phyloP scores from a whole-genome alignment of 345 rosid species.

The Eucalyptus erythrocorys region DNA sequence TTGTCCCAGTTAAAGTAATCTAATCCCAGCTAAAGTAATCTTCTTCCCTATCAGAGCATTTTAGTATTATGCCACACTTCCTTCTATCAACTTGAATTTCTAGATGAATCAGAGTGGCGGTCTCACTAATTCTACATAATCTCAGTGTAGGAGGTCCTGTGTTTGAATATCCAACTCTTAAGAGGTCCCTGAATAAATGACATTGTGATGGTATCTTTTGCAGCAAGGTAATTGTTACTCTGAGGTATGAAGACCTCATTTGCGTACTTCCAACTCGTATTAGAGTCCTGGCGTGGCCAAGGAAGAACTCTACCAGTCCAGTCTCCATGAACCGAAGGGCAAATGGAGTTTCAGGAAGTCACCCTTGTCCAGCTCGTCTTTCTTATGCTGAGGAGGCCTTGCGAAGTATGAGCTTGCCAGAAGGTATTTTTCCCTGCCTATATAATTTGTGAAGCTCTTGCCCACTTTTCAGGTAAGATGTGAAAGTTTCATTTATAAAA shows the following conservation, averaged over 20 bases:
- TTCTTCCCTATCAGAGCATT: neutral
- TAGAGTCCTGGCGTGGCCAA: slow-evolving; percentile 79
- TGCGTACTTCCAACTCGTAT: slow-evolving; percentile 71
- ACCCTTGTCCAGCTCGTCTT: slow-evolving; percentile 44
- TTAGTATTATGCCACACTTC: neutral
- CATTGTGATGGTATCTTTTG: slow-evolving; percentile 4
- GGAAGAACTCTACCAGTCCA: slow-evolving; percentile 29
- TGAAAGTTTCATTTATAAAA: neutral
- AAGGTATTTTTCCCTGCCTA: slow-evolving; percentile 33
- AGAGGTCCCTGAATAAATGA: neutral
- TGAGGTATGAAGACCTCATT: slow-evolving; percentile 72
- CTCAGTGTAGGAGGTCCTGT: neutral
- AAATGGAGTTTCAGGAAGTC: slow-evolving; percentile 19
- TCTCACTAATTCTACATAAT: neutral
- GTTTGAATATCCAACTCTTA: neutral
- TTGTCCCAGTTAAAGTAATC: neutral
- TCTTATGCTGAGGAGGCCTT: slow-evolving; percentile 89
- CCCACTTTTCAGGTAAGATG: neutral
- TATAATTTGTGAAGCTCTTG: neutral
- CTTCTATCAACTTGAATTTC: neutral
- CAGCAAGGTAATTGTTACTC: slow-evolving; percentile 75
- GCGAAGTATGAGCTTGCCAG: slow-evolving; percentile 69
- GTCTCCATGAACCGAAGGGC: neutral
- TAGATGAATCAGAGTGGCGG: neutral
- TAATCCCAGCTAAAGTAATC: no score